phyloP scores from a whole-genome alignment of 768 basidiomycete genomes.

The Amanita brunnescens region DNA sequence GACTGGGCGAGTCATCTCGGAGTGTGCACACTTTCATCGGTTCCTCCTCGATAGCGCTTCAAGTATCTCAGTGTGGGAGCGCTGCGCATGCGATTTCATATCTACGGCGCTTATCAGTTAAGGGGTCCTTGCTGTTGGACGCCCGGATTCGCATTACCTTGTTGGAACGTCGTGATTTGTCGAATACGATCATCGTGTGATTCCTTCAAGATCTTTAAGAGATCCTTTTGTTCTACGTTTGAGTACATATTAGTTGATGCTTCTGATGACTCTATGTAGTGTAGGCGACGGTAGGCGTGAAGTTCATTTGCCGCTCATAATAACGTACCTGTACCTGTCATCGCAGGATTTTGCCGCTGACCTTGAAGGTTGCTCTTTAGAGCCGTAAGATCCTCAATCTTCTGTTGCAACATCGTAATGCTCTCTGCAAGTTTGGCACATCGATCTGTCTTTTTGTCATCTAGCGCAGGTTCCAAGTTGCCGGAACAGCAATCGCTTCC shows the following conservation, averaged over 20 bases:
- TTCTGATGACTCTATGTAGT: not conserved
- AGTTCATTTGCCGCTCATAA: not conserved
- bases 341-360: not conserved
- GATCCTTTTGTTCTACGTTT: constrained; percentile 7
- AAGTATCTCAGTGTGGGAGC: not conserved
- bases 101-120: not conserved
- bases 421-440: not conserved
- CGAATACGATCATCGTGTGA: not conserved
- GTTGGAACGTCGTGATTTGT: not conserved
- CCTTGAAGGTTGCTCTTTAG: not conserved
- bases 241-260: not conserved
- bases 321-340: not conserved
- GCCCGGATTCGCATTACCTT: not conserved
- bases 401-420: not conserved
- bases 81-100: not conserved
- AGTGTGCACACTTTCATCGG: not conserved
- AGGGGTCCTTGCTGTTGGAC: too few species aligned
- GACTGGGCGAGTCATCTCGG: too few species aligned
- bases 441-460: not conserved
- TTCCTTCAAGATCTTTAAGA: constrained; percentile 2
- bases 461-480: not conserved
- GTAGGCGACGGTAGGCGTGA: not conserved
- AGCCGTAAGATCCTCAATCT: not conserved
- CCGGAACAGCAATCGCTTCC: not conserved
- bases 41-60: not conserved